Base-by-base conservation (phyloP, 164 flowering plant genomes). In the Warburgia ugandensis region DNA sequence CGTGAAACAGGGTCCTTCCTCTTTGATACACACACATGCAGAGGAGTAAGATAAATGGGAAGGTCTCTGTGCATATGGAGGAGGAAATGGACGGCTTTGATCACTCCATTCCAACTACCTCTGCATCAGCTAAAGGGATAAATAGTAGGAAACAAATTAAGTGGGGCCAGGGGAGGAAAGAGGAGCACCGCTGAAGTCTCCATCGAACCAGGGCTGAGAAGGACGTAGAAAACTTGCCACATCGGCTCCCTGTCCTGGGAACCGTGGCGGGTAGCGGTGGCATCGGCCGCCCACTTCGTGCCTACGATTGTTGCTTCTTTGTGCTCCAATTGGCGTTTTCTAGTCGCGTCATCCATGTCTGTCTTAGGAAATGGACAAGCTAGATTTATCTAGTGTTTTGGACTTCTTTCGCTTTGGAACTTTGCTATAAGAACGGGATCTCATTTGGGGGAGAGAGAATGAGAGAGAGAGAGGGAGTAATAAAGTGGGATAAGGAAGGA, bases 181-280 rank as follows among this genome's bases (percentile, higher is more conserved):
- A n/a, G n/a, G n/a, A n/a, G n/a, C n/a, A n/a, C n/a, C n/a, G n/a
- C n/a, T n/a, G n/a, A n/a, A n/a, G n/a, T n/a, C 47, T 22, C 47
- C 43, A 1, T 12, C n/a, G 28, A 2, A 1, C 5, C 17, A 19
- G 45, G 47, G 17, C 14, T 23, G 29, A 26, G 17, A 7, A 13
- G 6, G 32, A 45, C 48, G 48, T 9, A 5, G 30, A 22, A 23
- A 14, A 23, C 30, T 3, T 23, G 20, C 21, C 11, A 26, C 19
- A 17, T n/a, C 21, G 52, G 52, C 37, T 30, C 39, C 37, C 52
- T 22, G 38, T 12, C 2, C 4, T 22, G 39, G 52, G 52, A 48
- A 29, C 52, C 27, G 27, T 20, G n/a, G n/a, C n/a, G n/a, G n/a
- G n/a, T n/a, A n/a, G n/a, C n/a, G n/a, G n/a, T n/a, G n/a, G n/a